Evolutionary conservation across 345 rosid species (phyloP), one percentile per base, ranked within the genome.

Genomic region (Cochlearia excelsa): DNA sequence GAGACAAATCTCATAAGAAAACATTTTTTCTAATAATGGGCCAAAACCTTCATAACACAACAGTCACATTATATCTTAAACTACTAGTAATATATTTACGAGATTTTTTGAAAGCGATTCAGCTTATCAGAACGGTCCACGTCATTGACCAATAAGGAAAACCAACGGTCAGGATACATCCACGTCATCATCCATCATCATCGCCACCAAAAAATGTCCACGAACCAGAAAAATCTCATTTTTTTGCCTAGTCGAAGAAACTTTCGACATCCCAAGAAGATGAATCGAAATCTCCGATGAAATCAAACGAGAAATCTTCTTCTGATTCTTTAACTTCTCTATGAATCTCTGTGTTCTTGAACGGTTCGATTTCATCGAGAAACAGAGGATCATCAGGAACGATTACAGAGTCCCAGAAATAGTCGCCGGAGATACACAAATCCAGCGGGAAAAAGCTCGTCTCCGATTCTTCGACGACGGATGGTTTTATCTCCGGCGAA

Each of bases 231-330:
- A 35, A 9, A 35, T 16, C 0, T 16, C 29, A 1, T 48, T 37
- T 56, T 40, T 35, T 46, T 39, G 47, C 38, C 47, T 6, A 6
- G 7, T 75, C 61, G 56, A 79, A 79, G 75, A 79, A 85, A 53
- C 69, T 47, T 7, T 87, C 95, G 1, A 84, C 79, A 43, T 90
- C 90, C 95, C 87, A 87, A 9, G 54, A 46, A 42, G 79, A 79
- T 1, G 84, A 78, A 27, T 73, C 80, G 6, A 85, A 77, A 69
- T 84, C 88, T 33, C 72, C 77, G 1, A 58, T 83, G 16, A 82
- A 51, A 52, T 42, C 31, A 6, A 69, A 65, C 10, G 78, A 70
- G 41, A 72, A 52, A 43, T 77, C 81, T 7, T 45, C 69, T 28
- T 43, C 11, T 26, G 38, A 4, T 4, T 3, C 49, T n/a, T 11